Conservation (phyloP, 129 eudicot species). For the Chrysanthemum makinoi region DNA sequence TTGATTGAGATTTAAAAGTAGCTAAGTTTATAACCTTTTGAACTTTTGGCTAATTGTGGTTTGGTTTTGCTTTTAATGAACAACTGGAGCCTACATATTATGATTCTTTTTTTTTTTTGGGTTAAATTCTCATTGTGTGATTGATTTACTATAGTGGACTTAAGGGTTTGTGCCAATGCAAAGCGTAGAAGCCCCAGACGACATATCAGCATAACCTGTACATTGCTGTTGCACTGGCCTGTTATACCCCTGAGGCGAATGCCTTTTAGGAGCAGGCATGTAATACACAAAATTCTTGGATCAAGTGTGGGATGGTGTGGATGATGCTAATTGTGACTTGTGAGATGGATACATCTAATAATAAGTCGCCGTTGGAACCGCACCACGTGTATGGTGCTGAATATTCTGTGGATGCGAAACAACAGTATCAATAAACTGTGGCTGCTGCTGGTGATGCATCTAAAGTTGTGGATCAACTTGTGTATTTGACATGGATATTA, state of each 20-base stretch:
- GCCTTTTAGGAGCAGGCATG: conserved; percentile 48
- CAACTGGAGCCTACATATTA: no score
- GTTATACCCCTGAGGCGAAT: conserved; percentile 56
- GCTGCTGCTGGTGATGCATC: conserved; percentile 61
- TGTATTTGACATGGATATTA: conserved; percentile 39
- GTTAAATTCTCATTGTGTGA: no score
- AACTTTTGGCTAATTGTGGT: no score
- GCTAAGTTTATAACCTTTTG: no score
- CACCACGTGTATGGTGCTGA: conserved; percentile 61
- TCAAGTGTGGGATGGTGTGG: conserved; percentile 55
- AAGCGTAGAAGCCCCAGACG: conserved; percentile 34
- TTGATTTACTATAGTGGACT: no score
- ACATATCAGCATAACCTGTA: conserved; percentile 42
- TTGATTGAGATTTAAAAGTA: no score
- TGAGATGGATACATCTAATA: conserved; percentile 73
- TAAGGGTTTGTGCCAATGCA: conserved; percentile 1
- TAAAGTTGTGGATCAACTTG: conserved; percentile 66
- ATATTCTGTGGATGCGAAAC: conserved; percentile 42
- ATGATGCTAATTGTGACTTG: conserved; percentile 51
- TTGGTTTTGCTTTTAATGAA: no score
- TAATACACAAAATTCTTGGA: conserved; percentile 58
- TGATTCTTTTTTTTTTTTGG: no score
- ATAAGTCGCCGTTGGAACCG: conserved; percentile 55
- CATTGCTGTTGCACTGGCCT: conserved; percentile 32
- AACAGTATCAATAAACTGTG: conserved; percentile 63